Conservation (phyloP, 129 eudicot species). For the Artemisia tridentata region DNA sequence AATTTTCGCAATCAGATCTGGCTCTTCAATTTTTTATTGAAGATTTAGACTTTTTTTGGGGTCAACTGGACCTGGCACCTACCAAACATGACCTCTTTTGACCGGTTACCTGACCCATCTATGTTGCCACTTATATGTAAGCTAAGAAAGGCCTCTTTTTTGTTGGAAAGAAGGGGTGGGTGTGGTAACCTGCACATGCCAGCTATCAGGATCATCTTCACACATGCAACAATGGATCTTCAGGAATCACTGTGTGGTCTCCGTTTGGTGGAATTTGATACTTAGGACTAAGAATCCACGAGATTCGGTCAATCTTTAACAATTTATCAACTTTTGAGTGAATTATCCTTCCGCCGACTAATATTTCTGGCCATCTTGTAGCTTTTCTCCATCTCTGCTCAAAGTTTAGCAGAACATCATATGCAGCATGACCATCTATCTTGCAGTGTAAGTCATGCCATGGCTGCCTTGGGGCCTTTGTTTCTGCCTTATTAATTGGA, state of each 20-base stretch:
- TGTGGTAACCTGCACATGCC: conserved; percentile 87
- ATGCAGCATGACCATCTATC: conserved; percentile 97
- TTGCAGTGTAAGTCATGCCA: conserved; percentile 96
- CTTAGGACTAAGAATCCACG: conserved; percentile 84
- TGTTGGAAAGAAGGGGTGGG: background rate
- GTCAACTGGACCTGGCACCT: too few relatives aligned
- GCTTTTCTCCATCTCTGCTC: conserved; percentile 92
- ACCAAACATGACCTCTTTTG: too few relatives aligned
- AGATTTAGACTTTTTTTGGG: too few relatives aligned
- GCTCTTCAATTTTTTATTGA: too few relatives aligned
- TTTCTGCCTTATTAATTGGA: conserved; percentile 41
- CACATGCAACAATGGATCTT: conserved; percentile 62
- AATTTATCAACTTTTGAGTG: conserved; percentile 75
- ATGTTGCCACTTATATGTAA: background rate
- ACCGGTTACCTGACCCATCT: background rate
- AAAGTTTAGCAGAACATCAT: conserved; percentile 86
- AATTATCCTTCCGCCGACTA: conserved; percentile 49
- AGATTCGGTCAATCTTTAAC: conserved; percentile 75
- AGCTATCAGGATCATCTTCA: conserved; percentile 74
- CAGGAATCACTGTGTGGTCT: conserved; percentile 48
- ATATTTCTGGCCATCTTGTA: conserved; percentile 68
- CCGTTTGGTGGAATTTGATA: conserved; percentile 29
- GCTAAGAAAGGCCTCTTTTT: background rate
- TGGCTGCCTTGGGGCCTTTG: conserved; percentile 91
- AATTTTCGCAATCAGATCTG: too few relatives aligned